Evolutionary conservation across 371 early-diverging fungal species (phyloP), one percentile per base, ranked within the genome.

Genomic region (Mortierella sp.): DNA sequence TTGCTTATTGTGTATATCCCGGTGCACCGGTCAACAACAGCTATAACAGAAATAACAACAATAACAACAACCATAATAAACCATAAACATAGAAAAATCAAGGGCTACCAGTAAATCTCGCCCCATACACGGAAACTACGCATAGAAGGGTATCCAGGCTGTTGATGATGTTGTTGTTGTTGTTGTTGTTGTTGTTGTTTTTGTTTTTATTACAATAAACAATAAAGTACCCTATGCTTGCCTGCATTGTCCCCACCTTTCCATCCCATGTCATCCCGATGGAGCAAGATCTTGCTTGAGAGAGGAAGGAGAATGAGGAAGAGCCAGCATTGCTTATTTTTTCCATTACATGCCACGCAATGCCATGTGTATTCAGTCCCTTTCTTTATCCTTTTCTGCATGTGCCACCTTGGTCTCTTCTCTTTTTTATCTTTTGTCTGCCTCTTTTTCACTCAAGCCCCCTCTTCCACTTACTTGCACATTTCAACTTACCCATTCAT

Each of bases 231-330:
- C n/a, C 35, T 14, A 9, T 40, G 26, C 12, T 11, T 52, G 52
- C 12, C 30, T 52, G 52, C n/a, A 52, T 52, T 52, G 3, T 61
- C 26, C 40, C 39, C 22, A 61, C 39, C 40, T 37, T 37, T 20
- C 61, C 61, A 40, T 40, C 61, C 61, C 61, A 61, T 39, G 40
- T 61, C 39, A 39, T 61, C 61, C 61, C 61, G 61, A 61, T 61
- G 61, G 16, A 59, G 59, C 20, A 32, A 32, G 59, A 59, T 28
- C 59, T 32, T 32, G 4, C 6, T 8, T 3, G 59, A 18, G 26
- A 58, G 30, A 43, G 43, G 43, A 11, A 40, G 12, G 14, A 40
- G 9, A 9, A 6, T 2, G 51, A 51, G 51, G n/a, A 9, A 52
- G 24, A 22, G 24, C 6, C 35, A 35, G 6, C 35, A 35, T 8